Conservation (phyloP, 1,139 yeast genomes). For the Wickerhamomyces sp. region DNA sequence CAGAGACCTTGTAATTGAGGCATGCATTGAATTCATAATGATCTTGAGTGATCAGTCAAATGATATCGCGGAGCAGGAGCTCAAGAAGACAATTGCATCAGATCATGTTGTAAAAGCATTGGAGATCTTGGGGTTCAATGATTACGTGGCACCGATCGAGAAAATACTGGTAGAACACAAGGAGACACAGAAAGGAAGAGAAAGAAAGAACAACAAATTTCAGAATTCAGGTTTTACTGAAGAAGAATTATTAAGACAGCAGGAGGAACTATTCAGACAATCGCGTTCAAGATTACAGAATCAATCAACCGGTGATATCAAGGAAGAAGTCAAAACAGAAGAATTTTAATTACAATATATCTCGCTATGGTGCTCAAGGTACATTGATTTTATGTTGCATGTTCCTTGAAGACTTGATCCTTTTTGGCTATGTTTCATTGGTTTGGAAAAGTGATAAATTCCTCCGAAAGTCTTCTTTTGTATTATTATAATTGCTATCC, state of each 20-base stretch:
- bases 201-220: slow-evolving; percentile 86
- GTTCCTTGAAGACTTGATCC: too few relatives aligned
- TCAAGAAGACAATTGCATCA: slow-evolving; percentile 93
- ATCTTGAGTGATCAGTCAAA: slow-evolving; percentile 89
- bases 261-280: slow-evolving; percentile 86
- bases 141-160: slow-evolving; percentile 78
- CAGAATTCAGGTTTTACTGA: slow-evolving; percentile 90
- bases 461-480: too few relatives aligned
- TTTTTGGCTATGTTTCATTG: too few relatives aligned
- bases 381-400: too few relatives aligned
- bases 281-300: slow-evolving; percentile 73
- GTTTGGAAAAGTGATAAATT: too few relatives aligned
- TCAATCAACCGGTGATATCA: slow-evolving; percentile 16
- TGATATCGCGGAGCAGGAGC: slow-evolving; percentile 94
- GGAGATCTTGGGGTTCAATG: slow-evolving; percentile 80
- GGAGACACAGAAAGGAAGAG: slow-evolving; percentile 82
- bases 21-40: slow-evolving; percentile 95
- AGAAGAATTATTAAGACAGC: slow-evolving; percentile 87
- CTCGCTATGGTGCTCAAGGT: too few relatives aligned
- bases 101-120: slow-evolving; percentile 94
- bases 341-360: too few relatives aligned
- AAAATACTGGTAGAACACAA: slow-evolving; percentile 82
- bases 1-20: slow-evolving; percentile 89
- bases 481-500: background rate
- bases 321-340: slow-evolving; percentile 1